Evolutionary conservation across 306 rosid species (phyloP), one percentile per base, ranked within the genome.

Genomic region (Sophora flavescens): DNA sequence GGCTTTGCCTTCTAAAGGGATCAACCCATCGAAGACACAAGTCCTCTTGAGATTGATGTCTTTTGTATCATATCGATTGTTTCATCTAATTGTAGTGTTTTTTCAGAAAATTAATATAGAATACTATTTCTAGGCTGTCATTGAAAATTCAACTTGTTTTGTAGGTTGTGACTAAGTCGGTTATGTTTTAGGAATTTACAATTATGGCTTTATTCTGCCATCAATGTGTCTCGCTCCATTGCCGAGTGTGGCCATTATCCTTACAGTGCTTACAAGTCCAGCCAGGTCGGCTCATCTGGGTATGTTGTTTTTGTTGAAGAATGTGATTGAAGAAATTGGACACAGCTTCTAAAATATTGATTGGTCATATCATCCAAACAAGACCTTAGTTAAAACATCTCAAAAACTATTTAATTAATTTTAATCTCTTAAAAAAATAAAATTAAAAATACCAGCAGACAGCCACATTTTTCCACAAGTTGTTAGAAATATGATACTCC

Each of bases 1-100:
- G 95, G 76, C 95, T 63, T 52, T 88, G 93, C 89, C 88, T 93
- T 82, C 82, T 84, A 45, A 91, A 82, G 86, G 85, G 95, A 82
- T 86, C 86, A 59, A 83, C 71, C 76, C 95, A 88, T 78, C 71
- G 81, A 81, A 86, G 93, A 67, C 85, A 85, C 38, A 62, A 59
- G 44, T 81, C 89, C 64, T 88, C 88, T 30, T 89, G 14, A 44
- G n/a, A 44, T 44, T 44, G 87, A 82, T 76, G 71, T 9, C 41
- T 26, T 48, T 22, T 70, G 84, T 77, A 70, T 26, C 75, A 81
- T 81, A 72, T 68, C 56, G 58, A 47, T 10, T 44, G 1, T 48
- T 18, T 35, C 53, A 63, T 70, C 78, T 72, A 78, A 42, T 35
- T 64, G 22, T 63, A 50, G 58, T 66, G 57, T 16, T 59, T 10